Percentiles rank a stretch among this genome's conserved stretches.
phyloP scores from a whole-genome alignment of 805 yeast genomes.

The Grigorovia humatica region DNA sequence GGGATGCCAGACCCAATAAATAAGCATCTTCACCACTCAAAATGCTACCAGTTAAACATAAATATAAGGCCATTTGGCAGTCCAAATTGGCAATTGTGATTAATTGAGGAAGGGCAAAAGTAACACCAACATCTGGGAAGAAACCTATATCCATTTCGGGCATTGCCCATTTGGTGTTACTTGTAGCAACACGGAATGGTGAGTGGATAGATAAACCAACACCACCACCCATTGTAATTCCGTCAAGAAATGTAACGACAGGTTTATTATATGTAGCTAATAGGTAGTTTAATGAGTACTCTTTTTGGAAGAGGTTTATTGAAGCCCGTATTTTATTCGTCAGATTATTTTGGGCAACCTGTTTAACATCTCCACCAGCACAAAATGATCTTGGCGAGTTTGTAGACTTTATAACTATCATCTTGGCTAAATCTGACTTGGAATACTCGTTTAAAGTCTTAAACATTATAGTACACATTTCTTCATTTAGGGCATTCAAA shows the following conservation, averaged over 20 bases:
- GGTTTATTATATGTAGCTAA: slow-evolving; percentile 83
- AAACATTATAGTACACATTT: slow-evolving; percentile 62
- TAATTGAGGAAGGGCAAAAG: slow-evolving; percentile 75
- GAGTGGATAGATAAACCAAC: slow-evolving; percentile 86
- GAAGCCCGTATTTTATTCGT: slow-evolving; percentile 39
- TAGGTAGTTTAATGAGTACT: slow-evolving; percentile 71
- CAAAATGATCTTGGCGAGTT: slow-evolving; percentile 65
- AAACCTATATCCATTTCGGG: slow-evolving; percentile 97
- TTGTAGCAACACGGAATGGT: slow-evolving; percentile 90
- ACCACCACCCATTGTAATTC: slow-evolving; percentile 97
- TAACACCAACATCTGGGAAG: slow-evolving; percentile 91
- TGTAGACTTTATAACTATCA: slow-evolving; percentile 49
- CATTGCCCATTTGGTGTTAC: slow-evolving; percentile 87
- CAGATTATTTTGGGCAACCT: slow-evolving; percentile 54
- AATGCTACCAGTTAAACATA: slow-evolving; percentile 78
- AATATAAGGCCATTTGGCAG: slow-evolving; percentile 72
- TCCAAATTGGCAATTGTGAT: slow-evolving; percentile 34
- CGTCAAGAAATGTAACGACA: slow-evolving; percentile 74
- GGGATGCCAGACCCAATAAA: slow-evolving; percentile 80
- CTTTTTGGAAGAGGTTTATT: slow-evolving; percentile 60
- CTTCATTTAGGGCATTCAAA: slow-evolving; percentile 70
- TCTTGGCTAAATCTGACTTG: slow-evolving; percentile 51
- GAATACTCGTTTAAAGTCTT: slow-evolving; percentile 72
- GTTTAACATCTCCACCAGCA: slow-evolving; percentile 94
- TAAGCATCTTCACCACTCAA: slow-evolving; percentile 74